phyloP scores from a whole-genome alignment of 1,284 basidiomycete species.

The Rugosomyces carneus region DNA sequence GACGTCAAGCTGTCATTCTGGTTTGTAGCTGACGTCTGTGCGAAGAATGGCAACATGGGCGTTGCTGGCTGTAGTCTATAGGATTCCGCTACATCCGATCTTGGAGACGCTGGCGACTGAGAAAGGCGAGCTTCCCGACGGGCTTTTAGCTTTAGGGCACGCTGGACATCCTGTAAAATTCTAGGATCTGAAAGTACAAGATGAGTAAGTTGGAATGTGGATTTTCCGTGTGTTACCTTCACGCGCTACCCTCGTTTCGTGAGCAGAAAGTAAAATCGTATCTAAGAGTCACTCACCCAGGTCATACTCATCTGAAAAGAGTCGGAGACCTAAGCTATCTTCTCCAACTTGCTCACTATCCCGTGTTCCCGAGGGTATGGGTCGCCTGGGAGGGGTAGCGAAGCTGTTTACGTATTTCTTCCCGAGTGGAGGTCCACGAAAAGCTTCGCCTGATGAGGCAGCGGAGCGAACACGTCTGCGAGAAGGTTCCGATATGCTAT shows the following conservation, averaged over 20 bases:
- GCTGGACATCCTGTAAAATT: conserved; percentile 70
- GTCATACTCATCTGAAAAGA: conserved; percentile 67
- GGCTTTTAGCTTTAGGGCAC: conserved; percentile 62
- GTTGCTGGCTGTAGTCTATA: conserved; percentile 24
- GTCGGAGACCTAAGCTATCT: conserved; percentile 12
- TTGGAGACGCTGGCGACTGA: conserved; percentile 21
- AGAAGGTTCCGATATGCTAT: conserved; percentile 18
- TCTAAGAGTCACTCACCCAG: conserved; percentile 45
- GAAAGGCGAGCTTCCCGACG: conserved; percentile 57
- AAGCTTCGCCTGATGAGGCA: conserved; percentile 15
- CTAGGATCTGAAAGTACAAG: conserved; percentile 46
- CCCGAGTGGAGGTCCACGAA: conserved; percentile 18
- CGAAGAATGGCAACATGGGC: conserved; percentile 23
- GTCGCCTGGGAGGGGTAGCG: conserved; percentile 12
- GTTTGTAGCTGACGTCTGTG: conserved; percentile 22
- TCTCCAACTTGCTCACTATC: conserved; percentile 8
- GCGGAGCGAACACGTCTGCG: conserved; percentile 23
- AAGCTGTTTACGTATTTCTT: conserved; percentile 14
- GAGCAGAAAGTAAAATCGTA: conserved; percentile 5
- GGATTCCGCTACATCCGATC: conserved; percentile 19
- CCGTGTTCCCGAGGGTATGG: conserved; percentile 4
- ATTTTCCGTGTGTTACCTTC: conserved; percentile 43
- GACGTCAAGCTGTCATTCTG: conserved; percentile 27
- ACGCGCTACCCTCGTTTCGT: conserved; percentile 39
- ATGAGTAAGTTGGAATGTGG: conserved; percentile 10